Conservation (phyloP, 1,139 yeast species). For the Blastobotrys niveus region DNA sequence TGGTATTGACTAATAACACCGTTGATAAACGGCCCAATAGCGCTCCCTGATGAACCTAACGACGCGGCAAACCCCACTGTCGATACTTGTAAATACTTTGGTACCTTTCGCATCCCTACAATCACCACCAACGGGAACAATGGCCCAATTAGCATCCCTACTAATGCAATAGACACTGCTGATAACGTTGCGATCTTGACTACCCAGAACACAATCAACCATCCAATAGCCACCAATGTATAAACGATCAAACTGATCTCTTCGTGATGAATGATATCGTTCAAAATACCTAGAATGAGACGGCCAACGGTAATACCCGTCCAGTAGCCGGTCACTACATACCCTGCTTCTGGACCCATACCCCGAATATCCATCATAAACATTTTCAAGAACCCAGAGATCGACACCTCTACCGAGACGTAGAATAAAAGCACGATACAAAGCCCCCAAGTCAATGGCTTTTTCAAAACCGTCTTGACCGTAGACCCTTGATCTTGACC, state of each 20-base stretch:
- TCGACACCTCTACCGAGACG: conserved; percentile 61
- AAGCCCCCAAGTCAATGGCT: conserved; percentile 53
- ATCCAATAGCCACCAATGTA: conserved; percentile 21
- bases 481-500: conserved; percentile 4
- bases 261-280: conserved; percentile 27
- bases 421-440: conserved; percentile 54
- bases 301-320: conserved; percentile 61
- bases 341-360: conserved; percentile 42
- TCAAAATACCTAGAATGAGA: conserved; percentile 38
- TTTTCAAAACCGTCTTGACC: conserved; percentile 37
- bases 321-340: conserved; percentile 69
- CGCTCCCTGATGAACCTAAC: conserved; percentile 79
- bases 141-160: conserved; percentile 74
- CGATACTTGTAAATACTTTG: conserved; percentile 53
- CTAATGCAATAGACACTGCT: conserved; percentile 41
- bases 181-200: conserved; percentile 27
- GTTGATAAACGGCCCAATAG: conserved; percentile 35
- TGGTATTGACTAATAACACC: conserved; percentile 28
- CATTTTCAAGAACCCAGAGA: conserved; percentile 70
- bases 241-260: conserved; percentile 24
- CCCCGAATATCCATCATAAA: conserved; percentile 52
- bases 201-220: conserved; percentile 29
- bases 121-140: conserved; percentile 71
- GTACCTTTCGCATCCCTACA: conserved; percentile 56
- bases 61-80: conserved; percentile 77